Percentiles rank a stretch among this genome's conserved stretches.
These are phyloP conservation scores for Umbilicus rupestris DNA, from an alignment of 164 flowering plant genomes.

Conservation along the genomic window DNA sequence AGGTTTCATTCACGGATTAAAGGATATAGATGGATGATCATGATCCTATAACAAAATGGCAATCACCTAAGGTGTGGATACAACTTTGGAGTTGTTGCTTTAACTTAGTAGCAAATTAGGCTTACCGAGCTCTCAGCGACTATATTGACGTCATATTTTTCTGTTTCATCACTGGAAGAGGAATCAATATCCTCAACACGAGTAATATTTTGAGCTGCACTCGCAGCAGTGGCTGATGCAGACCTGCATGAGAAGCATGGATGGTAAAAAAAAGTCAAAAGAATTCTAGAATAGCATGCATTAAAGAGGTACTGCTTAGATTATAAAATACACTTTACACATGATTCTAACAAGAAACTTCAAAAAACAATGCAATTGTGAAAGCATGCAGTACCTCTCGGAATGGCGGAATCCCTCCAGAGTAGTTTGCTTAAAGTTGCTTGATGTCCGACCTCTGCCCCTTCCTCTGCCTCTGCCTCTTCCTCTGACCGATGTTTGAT, in stretches of 20 bases:
- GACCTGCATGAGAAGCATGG: slow-evolving; percentile 31
- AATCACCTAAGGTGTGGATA: not conserved
- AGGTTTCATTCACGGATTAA: not conserved
- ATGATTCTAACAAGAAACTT: not conserved
- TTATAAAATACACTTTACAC: not conserved
- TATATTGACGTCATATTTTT: slow-evolving; percentile 29
- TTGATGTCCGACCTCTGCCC: slow-evolving; percentile 47
- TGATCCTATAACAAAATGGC: not conserved
- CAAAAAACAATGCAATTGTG: not conserved
- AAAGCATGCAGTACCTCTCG: slow-evolving; percentile 37
- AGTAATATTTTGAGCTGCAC: slow-evolving; percentile 43
- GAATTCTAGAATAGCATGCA: not conserved
- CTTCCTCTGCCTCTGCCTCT: slow-evolving; percentile 60
- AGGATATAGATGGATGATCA: not conserved
- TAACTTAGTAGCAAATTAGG: not conserved
- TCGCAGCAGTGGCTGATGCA: slow-evolving; percentile 56
- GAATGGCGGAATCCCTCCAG: slow-evolving; percentile 73
- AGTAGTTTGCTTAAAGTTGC: slow-evolving; percentile 78
- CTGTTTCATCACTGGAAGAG: slow-evolving; percentile 62
- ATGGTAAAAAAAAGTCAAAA: not conserved
- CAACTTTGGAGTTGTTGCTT: not conserved
- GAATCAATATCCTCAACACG: slow-evolving; percentile 55
- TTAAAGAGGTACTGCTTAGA: not conserved
- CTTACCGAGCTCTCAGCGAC: slow-evolving; percentile 65
- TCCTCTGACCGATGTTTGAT: slow-evolving; percentile 55